These are phyloP conservation scores for Phaeotremella skinneri DNA, from an alignment of 768 basidiomycete species.

Conservation along the genomic window DNA sequence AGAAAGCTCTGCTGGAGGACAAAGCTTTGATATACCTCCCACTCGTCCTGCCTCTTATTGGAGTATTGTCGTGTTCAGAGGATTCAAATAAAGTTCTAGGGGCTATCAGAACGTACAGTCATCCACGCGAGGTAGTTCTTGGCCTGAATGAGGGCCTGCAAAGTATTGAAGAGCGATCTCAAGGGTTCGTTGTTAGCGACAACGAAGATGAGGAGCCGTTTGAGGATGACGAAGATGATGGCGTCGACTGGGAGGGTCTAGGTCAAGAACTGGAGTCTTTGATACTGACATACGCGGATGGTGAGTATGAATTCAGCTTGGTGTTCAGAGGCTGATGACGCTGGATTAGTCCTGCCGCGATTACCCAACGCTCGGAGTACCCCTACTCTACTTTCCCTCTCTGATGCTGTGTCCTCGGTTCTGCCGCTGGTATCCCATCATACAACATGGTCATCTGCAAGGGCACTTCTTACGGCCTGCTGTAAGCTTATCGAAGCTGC, in stretches of 20 bases:
- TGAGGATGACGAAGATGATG: conserved; percentile 16
- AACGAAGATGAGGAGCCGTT: conserved; percentile 5
- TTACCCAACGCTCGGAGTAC: conserved; percentile 24
- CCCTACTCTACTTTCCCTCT: conserved; percentile 24
- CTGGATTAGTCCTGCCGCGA: conserved; percentile 6
- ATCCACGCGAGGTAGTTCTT: conserved; percentile 27
- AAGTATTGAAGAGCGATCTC: conserved; percentile 21
- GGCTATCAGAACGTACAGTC: conserved; percentile 5
- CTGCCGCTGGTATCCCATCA: conserved; percentile 18
- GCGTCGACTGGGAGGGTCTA: not conserved
- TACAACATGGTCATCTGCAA: conserved; percentile 7
- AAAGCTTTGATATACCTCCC: conserved; percentile 24
- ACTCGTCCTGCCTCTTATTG: conserved; percentile 18
- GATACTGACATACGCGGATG: conserved; percentile 1
- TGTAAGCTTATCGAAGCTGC: conserved; percentile 8
- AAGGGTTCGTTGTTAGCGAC: conserved; percentile 27
- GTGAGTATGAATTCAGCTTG: conserved; percentile 7
- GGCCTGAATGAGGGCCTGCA: conserved; percentile 26
- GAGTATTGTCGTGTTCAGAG: not conserved
- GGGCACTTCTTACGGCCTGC: conserved; percentile 2
- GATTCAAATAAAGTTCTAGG: not conserved
- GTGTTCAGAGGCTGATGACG: not conserved
- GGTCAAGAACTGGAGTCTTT: conserved; percentile 6
- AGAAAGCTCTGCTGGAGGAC: conserved; percentile 15
- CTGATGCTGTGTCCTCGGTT: conserved; percentile 14